Evolutionary conservation across 257 asterid genomes (phyloP), one percentile per base, ranked within the genome.

Genomic region (Linaria vulgaris): DNA sequence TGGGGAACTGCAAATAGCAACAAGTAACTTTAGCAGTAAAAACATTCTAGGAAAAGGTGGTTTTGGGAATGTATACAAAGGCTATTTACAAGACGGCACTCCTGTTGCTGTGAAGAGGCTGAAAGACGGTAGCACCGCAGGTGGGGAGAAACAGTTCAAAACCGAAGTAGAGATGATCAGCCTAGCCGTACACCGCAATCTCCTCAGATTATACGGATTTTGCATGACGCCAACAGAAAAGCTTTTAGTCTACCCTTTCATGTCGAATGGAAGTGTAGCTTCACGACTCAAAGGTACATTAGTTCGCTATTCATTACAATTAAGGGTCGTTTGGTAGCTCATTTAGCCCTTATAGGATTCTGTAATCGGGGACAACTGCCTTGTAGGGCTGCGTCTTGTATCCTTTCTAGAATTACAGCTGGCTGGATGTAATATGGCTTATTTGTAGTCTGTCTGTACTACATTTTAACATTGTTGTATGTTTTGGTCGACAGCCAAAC

Each of bases 201-300:
- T 94, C 78, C 95, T 94, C 34, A 76, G 87, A 62, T 59, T 94
- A 12, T 80, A 82, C 0, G 99, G 99, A 0, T 94, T 94, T 63
- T 94, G 97, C 56, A 81, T 90, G 91, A 94, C 99, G 5, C 52
- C 92, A 16, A 78, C 83, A 0, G 99, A 94, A 72, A 87, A 88
- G 71, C 96, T 94, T 54, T 43, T 94, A 41, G 96, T 94, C 49
- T 90, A 90, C 69, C 99, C 99, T 20, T 90, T 78, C 69, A 94
- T 94, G 99, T 80, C 96, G 7, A 94, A 94, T 46, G 99, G 99
- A 57, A 87, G 97, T 14, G 96, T 94, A n/a, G 96, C 99, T 52
- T 85, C 87, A 0, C 99, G 99, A 25, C 97, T 94, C 73, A 90
- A 85, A 87, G 88, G 99, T 91, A 70, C 8, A 22, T 15, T 0